phyloP scores from a whole-genome alignment of 768 basidiomycete species.

The Termitomyces sp. region DNA sequence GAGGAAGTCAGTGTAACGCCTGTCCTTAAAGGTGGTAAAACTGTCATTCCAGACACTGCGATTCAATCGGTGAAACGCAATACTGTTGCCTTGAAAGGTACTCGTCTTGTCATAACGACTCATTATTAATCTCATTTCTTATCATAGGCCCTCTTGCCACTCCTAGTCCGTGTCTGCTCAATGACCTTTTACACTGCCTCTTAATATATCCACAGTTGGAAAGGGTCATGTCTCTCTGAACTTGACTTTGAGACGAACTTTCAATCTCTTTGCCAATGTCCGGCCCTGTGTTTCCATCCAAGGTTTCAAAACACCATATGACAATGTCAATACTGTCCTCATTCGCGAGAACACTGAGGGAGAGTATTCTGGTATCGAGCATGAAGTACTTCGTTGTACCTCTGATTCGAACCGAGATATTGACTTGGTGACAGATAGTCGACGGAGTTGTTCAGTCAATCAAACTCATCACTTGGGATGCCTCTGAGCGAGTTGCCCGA shows the following conservation, averaged over 20 bases:
- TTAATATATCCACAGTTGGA: constrained; percentile 59
- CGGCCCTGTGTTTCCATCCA: constrained; percentile 94
- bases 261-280: constrained; percentile 98
- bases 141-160: constrained; percentile 87
- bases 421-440: constrained; percentile 56
- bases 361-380: constrained; percentile 99
- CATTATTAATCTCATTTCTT: constrained; percentile 3
- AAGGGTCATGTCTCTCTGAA: constrained; percentile 99
- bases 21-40: constrained; percentile 91
- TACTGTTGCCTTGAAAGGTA: constrained; percentile 96
- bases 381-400: constrained; percentile 64
- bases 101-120: constrained; percentile 14
- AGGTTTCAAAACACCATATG: constrained; percentile 98
- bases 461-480: constrained; percentile 99
- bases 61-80: constrained; percentile 93
- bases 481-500: constrained; percentile 96
- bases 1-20: constrained; percentile 98
- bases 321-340: constrained; percentile 95
- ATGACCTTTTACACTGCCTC: neutral
- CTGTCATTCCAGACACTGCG: constrained; percentile 90
- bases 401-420: neutral
- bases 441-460: constrained; percentile 99
- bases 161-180: constrained; percentile 66
- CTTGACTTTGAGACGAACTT: constrained; percentile 93
- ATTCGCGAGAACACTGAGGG: constrained; percentile 99